Evolutionary conservation across 2,329 filamentous ascomycete genomes (phyloP), one percentile per base, ranked within the genome.

Genomic region (Gnomoniopsis sp.): DNA sequence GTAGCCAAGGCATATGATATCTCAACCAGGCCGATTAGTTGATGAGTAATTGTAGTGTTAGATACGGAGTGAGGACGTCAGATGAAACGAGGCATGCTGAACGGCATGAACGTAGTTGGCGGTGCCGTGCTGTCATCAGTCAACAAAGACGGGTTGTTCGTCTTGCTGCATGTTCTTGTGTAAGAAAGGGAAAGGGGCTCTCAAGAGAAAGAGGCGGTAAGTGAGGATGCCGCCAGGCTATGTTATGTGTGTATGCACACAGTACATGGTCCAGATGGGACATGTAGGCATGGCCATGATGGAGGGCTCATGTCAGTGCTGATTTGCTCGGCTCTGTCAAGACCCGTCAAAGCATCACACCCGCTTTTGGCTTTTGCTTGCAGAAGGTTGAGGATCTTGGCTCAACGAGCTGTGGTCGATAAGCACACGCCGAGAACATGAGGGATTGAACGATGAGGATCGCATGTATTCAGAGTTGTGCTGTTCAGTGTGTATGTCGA

Each of bases 311-410:
- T 4, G 17, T 43, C 30, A 33, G 17, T 38, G 50, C 44, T 60
- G 58, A 60, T 60, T 57, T 57, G 58, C 44, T 57, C 53, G 53
- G 49, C 49, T 49, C 57, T 52, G 38, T 51, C 50, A 53, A 58
- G 55, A 55, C 52, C 59, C 59, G 59, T 50, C 58, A 56, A 38
- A 49, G 30, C 48, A 30, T 48, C 49, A 41, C 49, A 15, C 14
- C 8, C 12, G n/a, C 43, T 49, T 8, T 44, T 55, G 22, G 17
- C 19, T 30, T 53, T 43, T 17, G 50, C 22, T 7, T 36, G 17
- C 26, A n/a, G 11, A 41, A 41, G 19, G 34, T 53, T 43, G 23
- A 4, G 26, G 8, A 30, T 30, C 26, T 48, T 48, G 46, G 19
- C 43, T 19, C n/a, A n/a, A n/a, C n/a, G 11, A 19, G 43, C n/a